Evolutionary conservation across 352 stramenopile genomes (phyloP), one percentile per base, ranked within the genome.

Genomic region (Hyaloperonospora brassicae): DNA sequence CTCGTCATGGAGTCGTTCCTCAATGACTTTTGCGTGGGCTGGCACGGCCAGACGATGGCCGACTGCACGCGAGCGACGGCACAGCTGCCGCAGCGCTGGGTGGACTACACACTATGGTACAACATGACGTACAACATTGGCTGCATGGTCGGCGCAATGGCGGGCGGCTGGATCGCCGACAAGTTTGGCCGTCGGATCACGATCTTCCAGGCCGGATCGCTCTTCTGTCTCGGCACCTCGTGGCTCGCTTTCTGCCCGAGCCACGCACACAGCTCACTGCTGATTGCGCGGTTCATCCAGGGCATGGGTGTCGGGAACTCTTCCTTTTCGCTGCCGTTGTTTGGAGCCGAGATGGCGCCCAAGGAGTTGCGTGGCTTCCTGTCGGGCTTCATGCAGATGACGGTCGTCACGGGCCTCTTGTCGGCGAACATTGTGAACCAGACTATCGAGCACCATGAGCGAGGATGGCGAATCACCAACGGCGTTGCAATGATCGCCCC

Each of bases 321-420:
- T 45, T 70, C 64, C 17, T 72, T 70, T 43, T 68, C 61, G 42
- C 38, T 72, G 27, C 69, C 69, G n/a, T 39, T 78, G 12, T 78
- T 65, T 35, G 61, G 61, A 9, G 64, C 68, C 27, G 68, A 77
- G 24, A 70, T 66, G 51, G 64, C 70, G 4, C 75, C 72, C 30
- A 83, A 84, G 58, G 72, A 86, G 41, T 56, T 86, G 23, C 70
- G 75, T 12, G 75, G 75, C 10, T 72, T 86, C 30, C 63, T 85
- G 21, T 76, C 71, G 27, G 74, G 74, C 21, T 85, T 83, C 52
- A 73, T 73, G 64, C 56, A 70, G 21, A 67, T 73, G 57, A 63
- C 61, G 11, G 52, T 73, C 25, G 56, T 66, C 12, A 71, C 43
- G 7, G 66, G 66, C 2, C 50, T 72, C 2, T 64, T 69, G 21